phyloP scores from a whole-genome alignment of 108 stramenopile species.

The Hondaea fermentalgiana region DNA sequence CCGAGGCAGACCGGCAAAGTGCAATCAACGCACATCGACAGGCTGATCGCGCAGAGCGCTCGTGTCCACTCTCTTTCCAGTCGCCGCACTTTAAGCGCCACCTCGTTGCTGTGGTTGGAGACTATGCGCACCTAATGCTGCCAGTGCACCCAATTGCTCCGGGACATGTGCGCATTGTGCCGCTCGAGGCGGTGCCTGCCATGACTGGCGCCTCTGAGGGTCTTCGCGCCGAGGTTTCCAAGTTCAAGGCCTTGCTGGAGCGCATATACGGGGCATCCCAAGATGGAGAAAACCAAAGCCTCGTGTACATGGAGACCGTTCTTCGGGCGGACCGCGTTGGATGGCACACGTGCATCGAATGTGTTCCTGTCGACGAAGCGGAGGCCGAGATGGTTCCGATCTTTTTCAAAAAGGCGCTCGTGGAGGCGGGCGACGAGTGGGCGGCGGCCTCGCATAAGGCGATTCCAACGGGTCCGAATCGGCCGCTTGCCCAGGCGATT shows the following conservation, averaged over 20 bases:
- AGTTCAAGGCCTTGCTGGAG: not conserved
- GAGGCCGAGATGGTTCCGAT: conserved; percentile 7
- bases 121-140: not conserved
- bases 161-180: not conserved
- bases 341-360: not conserved
- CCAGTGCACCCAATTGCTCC: not conserved
- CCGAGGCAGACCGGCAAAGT: not conserved
- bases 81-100: not conserved
- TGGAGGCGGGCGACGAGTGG: conserved; percentile 7
- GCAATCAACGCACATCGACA: not conserved
- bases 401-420: not conserved
- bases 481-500: not conserved
- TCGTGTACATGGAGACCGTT: conserved; percentile 11
- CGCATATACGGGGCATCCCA: not conserved
- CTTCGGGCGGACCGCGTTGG: not conserved
- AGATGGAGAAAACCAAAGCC: not conserved
- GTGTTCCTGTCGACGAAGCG: not conserved
- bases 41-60: not conserved
- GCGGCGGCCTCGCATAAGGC: not conserved
- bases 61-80: not conserved
- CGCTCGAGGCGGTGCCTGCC: not conserved
- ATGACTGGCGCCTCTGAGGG: conserved; percentile 3
- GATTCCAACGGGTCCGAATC: not conserved
- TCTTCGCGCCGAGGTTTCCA: not conserved
- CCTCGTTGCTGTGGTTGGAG: not conserved